Conservation (phyloP, 2,329 filamentous ascomycete species). For the Didymella keratinophila region DNA sequence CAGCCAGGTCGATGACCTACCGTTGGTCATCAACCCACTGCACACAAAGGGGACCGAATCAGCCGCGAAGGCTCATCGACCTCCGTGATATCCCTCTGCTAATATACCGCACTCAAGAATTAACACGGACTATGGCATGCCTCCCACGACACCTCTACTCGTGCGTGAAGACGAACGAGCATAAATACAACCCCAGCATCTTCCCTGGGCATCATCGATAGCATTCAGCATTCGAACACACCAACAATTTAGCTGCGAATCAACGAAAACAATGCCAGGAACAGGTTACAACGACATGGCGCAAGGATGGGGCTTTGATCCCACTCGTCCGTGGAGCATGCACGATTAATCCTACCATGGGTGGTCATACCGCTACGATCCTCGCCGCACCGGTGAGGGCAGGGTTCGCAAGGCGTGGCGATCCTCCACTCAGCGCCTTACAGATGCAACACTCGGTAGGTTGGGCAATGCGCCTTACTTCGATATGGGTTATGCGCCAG, state of each 20-base stretch:
- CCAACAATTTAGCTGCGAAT: too few species aligned
- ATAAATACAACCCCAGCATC: background rate
- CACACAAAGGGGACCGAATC: background rate
- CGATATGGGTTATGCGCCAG: background rate
- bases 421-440: background rate
- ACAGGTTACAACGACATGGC: constrained; percentile 3
- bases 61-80: too few species aligned
- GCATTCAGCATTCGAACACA: background rate
- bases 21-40: background rate
- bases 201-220: background rate
- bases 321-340: background rate
- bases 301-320: background rate
- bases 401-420: background rate
- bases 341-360: background rate
- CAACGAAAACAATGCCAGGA: background rate
- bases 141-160: background rate
- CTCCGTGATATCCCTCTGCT: background rate
- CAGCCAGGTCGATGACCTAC: background rate
- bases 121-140: background rate
- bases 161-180: background rate
- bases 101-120: background rate
- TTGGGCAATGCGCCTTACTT: background rate
- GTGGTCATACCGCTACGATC: background rate
- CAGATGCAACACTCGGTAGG: background rate
- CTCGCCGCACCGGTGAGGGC: background rate